Conservation (phyloP, 2,329 filamentous ascomycete species). For the Geosmithia flava region DNA sequence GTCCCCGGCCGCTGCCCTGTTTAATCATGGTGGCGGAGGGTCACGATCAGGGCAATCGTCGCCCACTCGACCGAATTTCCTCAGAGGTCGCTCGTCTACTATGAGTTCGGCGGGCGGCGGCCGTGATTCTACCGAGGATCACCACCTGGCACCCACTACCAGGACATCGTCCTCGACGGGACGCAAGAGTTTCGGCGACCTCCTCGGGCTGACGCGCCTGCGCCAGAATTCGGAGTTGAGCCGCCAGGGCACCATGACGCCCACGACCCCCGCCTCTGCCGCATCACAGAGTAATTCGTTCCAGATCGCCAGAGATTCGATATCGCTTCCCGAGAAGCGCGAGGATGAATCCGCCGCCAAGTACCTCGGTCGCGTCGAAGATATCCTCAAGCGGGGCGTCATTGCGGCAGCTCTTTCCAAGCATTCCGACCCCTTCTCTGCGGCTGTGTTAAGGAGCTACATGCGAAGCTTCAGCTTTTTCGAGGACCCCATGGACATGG, state of each 20-base stretch:
- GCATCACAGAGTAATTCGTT: slow-evolving; percentile 76
- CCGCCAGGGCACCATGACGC: slow-evolving; percentile 55
- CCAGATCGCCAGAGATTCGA: slow-evolving; percentile 59
- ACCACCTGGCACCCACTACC: slow-evolving; percentile 52
- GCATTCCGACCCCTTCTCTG: slow-evolving; percentile 71
- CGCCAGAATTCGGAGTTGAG: slow-evolving; percentile 70
- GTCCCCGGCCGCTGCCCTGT: slow-evolving; percentile 36
- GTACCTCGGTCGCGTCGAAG: slow-evolving; percentile 76
- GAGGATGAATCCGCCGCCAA: slow-evolving; percentile 85
- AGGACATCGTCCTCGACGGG: slow-evolving; percentile 82
- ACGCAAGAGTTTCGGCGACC: slow-evolving; percentile 82
- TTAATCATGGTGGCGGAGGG: slow-evolving; percentile 13
- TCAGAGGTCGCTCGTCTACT: slow-evolving; percentile 76
- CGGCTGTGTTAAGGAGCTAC: slow-evolving; percentile 78
- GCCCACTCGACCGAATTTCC: slow-evolving; percentile 45
- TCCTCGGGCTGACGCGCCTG: slow-evolving; percentile 67
- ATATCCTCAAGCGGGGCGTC: slow-evolving; percentile 63
- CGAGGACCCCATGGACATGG: slow-evolving; percentile 96
- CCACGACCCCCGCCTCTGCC: slow-evolving; percentile 56
- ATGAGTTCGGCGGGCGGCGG: slow-evolving; percentile 62
- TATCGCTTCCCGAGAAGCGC: slow-evolving; percentile 63
- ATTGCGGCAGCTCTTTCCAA: slow-evolving; percentile 82
- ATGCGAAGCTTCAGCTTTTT: slow-evolving; percentile 95
- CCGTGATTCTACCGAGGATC: slow-evolving; percentile 58
- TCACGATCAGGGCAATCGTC: slow-evolving; percentile 54